Conservation (phyloP, 768 basidiomycete genomes). For the Filobasidium floriforme region DNA sequence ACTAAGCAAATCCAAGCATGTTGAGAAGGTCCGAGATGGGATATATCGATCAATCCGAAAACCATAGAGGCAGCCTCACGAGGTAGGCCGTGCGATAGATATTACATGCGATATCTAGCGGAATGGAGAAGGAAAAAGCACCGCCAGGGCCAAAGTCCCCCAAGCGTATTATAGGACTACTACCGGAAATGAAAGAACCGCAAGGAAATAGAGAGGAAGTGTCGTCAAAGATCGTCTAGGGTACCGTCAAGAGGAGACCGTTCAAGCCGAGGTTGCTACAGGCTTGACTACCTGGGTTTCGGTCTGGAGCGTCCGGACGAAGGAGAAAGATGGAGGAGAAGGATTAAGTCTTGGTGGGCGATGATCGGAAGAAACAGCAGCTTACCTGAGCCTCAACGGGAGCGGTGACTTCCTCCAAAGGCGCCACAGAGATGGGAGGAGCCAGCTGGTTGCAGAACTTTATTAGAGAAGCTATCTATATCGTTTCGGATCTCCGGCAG, state of each 20-base stretch:
- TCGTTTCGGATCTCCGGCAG: too few relatives aligned
- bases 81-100: too few relatives aligned
- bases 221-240: background rate
- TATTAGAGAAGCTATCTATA: background rate
- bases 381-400: background rate
- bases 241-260: background rate
- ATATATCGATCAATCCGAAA: too few relatives aligned
- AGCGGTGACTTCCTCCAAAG: slow-evolving; percentile 3
- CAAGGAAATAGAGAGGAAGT: background rate
- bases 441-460: background rate
- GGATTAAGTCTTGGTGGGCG: background rate
- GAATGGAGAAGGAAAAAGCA: too few relatives aligned
- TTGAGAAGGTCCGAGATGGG: too few relatives aligned
- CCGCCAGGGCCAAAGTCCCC: too few relatives aligned
- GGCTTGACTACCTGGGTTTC: background rate
- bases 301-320: background rate
- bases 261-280: background rate
- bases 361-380: background rate
- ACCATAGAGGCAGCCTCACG: too few relatives aligned
- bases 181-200: background rate
- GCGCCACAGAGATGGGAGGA: background rate
- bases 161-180: background rate
- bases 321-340: background rate
- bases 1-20: too few relatives aligned
- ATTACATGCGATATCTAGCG: too few relatives aligned